Base-by-base conservation (phyloP, 495 filamentous ascomycete species). In the Neurospora tetrasperma region DNA sequence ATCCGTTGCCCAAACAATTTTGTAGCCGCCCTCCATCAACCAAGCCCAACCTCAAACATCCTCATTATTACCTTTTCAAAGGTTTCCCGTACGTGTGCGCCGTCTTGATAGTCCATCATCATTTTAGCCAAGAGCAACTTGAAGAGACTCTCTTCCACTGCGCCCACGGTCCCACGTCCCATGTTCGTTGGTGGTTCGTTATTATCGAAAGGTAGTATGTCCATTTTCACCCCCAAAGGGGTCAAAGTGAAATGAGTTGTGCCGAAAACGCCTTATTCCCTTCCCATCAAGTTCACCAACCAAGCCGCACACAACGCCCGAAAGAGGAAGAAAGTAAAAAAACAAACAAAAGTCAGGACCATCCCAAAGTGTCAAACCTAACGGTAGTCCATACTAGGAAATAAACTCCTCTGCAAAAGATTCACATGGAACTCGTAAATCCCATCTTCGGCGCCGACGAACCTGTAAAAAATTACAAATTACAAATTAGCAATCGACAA, bases 361-460 rank as follows among this genome's bases (percentile, higher is more conserved):
- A 20, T 23, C 46, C 46, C 7, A 39, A 0, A 39, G 39, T 1
- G 39, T 39, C 8, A 54, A 7, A 59, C 20, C 48, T 75, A 93
- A 71, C 90, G 84, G 73, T 87, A 85, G 31, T 82, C 82, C 48
- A 91, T 82, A 42, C 85, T 85, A 38, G 91, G 90, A 76, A 89
- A 91, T 6, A 86, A 84, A 79, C 88, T 91, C 72, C 91, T 85
- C 69, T 88, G 86, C n/a, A 85, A 78, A 27, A 89, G 77, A 76
- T 94, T 91, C 71, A 94, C 83, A 31, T 85, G 85, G 74, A 89
- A 92, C 80, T 94, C 90, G 73, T 92, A 90, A 20, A 94, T 91
- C 23, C 92, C 92, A 69, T 91, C 86, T 71, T 92, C 85, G 4
- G 91, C 91, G n/a, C 87, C 92, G 76, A 92, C 85, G 75, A 90